Base-by-base conservation (phyloP, 352 stramenopile genomes). In the Phytophthora parvispora region DNA sequence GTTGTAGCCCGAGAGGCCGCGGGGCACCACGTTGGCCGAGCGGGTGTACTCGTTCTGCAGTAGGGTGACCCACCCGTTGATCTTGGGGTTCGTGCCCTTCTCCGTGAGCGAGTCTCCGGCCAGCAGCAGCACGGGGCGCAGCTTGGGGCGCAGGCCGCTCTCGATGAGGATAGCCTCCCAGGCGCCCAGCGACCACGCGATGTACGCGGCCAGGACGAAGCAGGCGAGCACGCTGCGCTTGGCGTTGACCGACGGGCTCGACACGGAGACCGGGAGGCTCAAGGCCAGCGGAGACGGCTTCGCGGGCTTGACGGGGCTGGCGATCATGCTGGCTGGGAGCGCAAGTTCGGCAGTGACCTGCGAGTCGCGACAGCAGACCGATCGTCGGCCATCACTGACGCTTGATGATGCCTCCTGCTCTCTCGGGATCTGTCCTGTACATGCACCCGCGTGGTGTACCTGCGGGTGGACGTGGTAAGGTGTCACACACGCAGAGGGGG, bases 61-160 rank as follows among this genome's bases (percentile, higher is more conserved):
- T 12, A 76, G 55, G 0, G 65, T 70, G 67, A 78, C 74, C 70
- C 77, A 90, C 0, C 81, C 79, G n/a, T 59, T 67, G 32, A 56
- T 49, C 18, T 67, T 61, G 6, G 70, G 69, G 36, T 81, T 65
- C 0, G 59, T 73, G 38, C 67, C 77, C 18, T 64, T 73, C 58
- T 90, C 59, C 0, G 81, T 89, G 22, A 87, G 67, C 27, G 79
- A 87, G 53, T 90, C 81, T 12, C 81, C 81, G 5, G 63, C 56
- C 4, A 80, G 49, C 24, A 78, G 49, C 51, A 78, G 16, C 25
- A 55, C 31, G 3, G 62, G 61, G 13, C 61, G 61, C 15, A 75
- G 57, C 25, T 67, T 65, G 25, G 67, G 67, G 10, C 61, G 54
- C 25, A 75, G 45, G 13, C 67, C 67, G 29, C 22, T 71, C n/a